Base-by-base conservation (phyloP, 208 protist species). In the Trypanosoma scelopori region DNA sequence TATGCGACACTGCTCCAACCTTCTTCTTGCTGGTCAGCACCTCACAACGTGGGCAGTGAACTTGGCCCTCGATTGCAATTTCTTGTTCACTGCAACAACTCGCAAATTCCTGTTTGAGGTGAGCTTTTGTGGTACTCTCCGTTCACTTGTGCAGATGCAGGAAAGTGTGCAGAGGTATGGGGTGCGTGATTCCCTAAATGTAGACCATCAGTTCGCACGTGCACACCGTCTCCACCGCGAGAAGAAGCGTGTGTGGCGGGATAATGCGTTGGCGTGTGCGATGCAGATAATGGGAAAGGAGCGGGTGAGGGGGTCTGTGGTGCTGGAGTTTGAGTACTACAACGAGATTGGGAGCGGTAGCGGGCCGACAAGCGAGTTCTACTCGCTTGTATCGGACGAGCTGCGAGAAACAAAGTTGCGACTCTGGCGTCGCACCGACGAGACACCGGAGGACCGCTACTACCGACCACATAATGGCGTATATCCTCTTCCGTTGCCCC, bases 291-390 rank as follows among this genome's bases (percentile, higher is more conserved):
- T 91, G 15, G 73, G 73, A 27, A 69, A 67, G 39, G 55, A 68
- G 45, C 74, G 69, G n/a, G 53, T 57, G 32, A 76, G 79, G 27
- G 82, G 77, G 32, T 63, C 61, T 12, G 70, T 76, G 3, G 55
- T 85, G 20, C 77, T 93, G 59, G 90, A 95, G 56, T 96, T 95
- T 68, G 81, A 96, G 74, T 97, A 93, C 68, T 93, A 89, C 69
- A 76, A 84, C 56, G 93, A 97, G 64, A 81, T 80, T 25, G 93
- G 93, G 41, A 95, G 84, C 63, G 93, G 93, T 23, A 67, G 82
- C 23, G 93, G 93, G 7, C 93, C 93, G 16, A 96, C 93, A 32
- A 81, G 79, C 15, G 88, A 97, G 76, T 97, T 96, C 64, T 97
- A 93, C 80, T 83, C 84, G 18, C 81, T 96, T 30, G 84, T 96